These are phyloP conservation scores for Hapsidospora chrysogenum DNA, from an alignment of 495 filamentous ascomycete species.

Conservation along the genomic window DNA sequence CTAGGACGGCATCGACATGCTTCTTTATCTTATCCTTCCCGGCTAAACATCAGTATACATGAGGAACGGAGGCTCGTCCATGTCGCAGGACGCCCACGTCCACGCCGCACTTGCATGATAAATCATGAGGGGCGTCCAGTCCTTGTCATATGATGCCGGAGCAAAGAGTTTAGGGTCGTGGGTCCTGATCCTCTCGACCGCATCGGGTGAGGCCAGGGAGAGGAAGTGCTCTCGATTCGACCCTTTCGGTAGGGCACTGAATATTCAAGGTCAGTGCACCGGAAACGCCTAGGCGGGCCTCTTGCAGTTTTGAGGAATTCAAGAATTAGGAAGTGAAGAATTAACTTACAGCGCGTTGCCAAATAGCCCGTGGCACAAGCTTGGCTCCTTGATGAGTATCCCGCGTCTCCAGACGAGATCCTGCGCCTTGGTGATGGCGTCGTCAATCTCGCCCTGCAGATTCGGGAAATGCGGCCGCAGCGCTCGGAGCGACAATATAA, in stretches of 20 bases:
- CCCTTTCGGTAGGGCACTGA: conserved; percentile 13
- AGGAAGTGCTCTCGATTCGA: conserved; percentile 29
- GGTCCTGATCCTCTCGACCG: conserved; percentile 28
- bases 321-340: background rate
- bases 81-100: conserved; percentile 11
- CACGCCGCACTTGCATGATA: conserved; percentile 13
- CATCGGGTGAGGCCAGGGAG: conserved; percentile 28
- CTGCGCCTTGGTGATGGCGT: conserved; percentile 24
- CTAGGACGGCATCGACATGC: too few species aligned
- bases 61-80: conserved; percentile 8
- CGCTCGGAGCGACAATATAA: conserved; percentile 33
- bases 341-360: conserved; percentile 36
- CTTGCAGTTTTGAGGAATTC: background rate
- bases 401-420: conserved; percentile 33
- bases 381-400: conserved; percentile 43
- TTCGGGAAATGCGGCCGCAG: conserved; percentile 32
- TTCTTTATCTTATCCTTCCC: too few species aligned
- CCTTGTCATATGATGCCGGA: conserved; percentile 12
- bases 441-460: conserved; percentile 26
- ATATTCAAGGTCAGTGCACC: too few species aligned
- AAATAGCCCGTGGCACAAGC: conserved; percentile 46
- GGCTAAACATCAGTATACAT: conserved; percentile 14
- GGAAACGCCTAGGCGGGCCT: too few species aligned
- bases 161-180: conserved; percentile 16
- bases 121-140: conserved; percentile 12